Evolutionary conservation across 2,329 filamentous ascomycete genomes (phyloP).

Genomic region (Monascus ruber): DNA sequence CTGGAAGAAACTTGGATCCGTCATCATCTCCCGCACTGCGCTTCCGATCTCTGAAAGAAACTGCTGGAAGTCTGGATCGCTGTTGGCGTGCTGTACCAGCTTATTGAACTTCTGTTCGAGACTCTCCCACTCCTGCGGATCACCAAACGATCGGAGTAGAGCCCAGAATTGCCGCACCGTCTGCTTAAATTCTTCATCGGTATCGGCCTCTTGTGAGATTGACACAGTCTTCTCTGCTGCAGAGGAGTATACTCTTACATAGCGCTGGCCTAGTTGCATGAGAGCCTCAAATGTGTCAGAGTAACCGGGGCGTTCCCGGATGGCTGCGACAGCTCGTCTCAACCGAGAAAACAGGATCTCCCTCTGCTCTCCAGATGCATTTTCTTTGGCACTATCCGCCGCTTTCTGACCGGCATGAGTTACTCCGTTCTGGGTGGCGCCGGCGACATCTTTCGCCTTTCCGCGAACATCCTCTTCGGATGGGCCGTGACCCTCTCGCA

Average conservation of each 20-base stretch:
- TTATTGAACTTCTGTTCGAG: conserved; percentile 57
- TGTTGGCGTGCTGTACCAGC: conserved; percentile 61
- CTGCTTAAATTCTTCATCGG: conserved; percentile 62
- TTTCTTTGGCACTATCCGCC: conserved; percentile 59
- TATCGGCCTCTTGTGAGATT: conserved; percentile 54
- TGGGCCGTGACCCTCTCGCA: conserved; percentile 39
- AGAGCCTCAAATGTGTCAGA: conserved; percentile 74
- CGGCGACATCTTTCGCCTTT: conserved; percentile 43
- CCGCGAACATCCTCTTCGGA: conserved; percentile 51
- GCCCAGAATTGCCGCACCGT: conserved; percentile 72
- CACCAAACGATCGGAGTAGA: conserved; percentile 69
- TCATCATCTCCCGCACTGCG: conserved; percentile 68
- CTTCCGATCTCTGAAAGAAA: conserved; percentile 63
- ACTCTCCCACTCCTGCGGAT: conserved; percentile 61
- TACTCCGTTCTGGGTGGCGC: conserved; percentile 25
- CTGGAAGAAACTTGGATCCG: conserved; percentile 76
- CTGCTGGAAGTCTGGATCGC: conserved; percentile 71
- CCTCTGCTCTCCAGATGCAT: conserved; percentile 60
- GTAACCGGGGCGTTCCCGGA: conserved; percentile 71
- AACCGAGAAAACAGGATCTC: conserved; percentile 63
- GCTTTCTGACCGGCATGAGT: conserved; percentile 43
- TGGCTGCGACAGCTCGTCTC: conserved; percentile 61
- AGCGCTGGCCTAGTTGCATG: conserved; percentile 62
- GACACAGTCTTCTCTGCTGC: conserved; percentile 56
- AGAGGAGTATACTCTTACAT: conserved; percentile 65